Base-by-base conservation (phyloP, 2,329 filamentous ascomycete species). In the Colletotrichum camelliae region DNA sequence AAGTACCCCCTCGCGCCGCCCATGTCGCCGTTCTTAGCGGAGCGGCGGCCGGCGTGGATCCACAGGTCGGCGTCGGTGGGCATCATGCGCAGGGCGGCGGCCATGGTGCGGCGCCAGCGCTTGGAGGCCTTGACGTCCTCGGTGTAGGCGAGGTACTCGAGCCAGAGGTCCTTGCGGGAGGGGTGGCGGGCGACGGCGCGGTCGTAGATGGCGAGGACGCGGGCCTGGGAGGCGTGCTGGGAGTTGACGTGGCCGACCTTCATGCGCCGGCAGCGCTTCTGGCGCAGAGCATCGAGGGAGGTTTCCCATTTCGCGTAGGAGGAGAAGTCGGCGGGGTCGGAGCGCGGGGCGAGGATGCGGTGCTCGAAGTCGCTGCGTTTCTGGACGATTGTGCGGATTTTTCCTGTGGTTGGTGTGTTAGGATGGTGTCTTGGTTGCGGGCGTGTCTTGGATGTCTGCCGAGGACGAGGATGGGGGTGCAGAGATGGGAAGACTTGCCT, bases 341-440 rank as follows among this genome's bases (percentile, higher is more conserved):
- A 93, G 65, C 96, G 95, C 29, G 95, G 93, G 4, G 95, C 93
- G 77, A 98, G 94, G 79, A 98, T 91, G 74, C 93, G 94, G 86
- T 98, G 96, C 84, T 99, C 97, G 83, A 96, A 97, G 80, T 97
- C 94, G 81, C 95, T 98, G 80, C 97, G 93, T 84, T 97, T 98
- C 82, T 93, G 93, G 68, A 97, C 94, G 78, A 99, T 96, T 61
- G 94, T 93, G 77, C 92, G 91, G 83, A 99, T 98, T 84, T 99
- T 79, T 97, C 94, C 93, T 97, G 80, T 27, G 21, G 21, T 24
- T 15, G 60, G 55, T 79, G 78, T 16, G 60, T 65, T 35, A 75
- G 67, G 8, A 55, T 48, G 16, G n/a, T 33, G 13, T 24, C 43
- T 66, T 43, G 31, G 66, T 64, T 13, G 33, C 7, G 18, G 9